phyloP scores from a whole-genome alignment of 106 monocot species.

The Posidonia australis region DNA sequence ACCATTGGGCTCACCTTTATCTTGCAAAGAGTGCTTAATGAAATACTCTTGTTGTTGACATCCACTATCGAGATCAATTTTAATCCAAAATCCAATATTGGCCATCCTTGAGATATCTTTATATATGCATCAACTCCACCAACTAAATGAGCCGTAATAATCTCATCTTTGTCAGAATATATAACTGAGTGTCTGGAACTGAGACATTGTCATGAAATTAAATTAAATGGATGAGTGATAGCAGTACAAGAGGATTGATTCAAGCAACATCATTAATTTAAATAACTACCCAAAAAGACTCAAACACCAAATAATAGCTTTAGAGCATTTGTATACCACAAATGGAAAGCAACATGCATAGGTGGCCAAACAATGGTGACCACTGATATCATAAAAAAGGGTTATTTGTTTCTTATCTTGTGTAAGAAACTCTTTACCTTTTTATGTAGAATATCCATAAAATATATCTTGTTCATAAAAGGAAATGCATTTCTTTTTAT shows the following conservation, averaged over 20 bases:
- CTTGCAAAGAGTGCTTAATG: slow-evolving; percentile 39
- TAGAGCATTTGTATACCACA: too few relatives aligned
- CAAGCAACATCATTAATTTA: background rate
- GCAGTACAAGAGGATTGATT: background rate
- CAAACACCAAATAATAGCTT: too few relatives aligned
- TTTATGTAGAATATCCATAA: too few relatives aligned
- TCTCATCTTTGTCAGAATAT: slow-evolving; percentile 63
- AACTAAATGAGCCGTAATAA: slow-evolving; percentile 46
- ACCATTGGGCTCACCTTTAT: slow-evolving; percentile 39
- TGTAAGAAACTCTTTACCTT: too few relatives aligned
- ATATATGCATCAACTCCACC: slow-evolving; percentile 63
- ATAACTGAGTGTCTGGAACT: slow-evolving; percentile 50
- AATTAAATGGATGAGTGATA: too few relatives aligned
- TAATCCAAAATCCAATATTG: slow-evolving; percentile 32
- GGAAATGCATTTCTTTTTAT: too few relatives aligned
- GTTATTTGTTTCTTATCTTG: too few relatives aligned
- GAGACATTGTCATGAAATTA: background rate
- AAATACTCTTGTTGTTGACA: slow-evolving; percentile 30
- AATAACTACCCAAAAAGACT: background rate
- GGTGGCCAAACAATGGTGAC: too few relatives aligned
- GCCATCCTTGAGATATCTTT: slow-evolving; percentile 52
- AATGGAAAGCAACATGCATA: too few relatives aligned
- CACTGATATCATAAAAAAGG: too few relatives aligned
- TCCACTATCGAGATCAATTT: slow-evolving; percentile 42
- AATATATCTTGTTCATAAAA: too few relatives aligned